Conservation (phyloP, 2,329 filamentous ascomycete genomes). For the Pleomassaria siparia region DNA sequence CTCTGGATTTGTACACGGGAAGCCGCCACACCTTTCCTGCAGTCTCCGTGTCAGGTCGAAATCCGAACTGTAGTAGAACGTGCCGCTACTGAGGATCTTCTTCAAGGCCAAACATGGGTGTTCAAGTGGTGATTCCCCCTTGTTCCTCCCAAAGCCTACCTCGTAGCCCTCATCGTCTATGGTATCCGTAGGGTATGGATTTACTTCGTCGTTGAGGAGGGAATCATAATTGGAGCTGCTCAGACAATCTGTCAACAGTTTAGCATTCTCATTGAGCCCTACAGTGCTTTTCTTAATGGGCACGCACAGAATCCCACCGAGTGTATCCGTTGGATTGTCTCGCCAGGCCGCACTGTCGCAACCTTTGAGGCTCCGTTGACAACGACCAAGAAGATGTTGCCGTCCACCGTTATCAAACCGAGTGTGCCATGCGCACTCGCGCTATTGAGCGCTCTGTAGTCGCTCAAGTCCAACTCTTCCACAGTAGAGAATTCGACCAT, state of each 20-base stretch:
- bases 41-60: constrained; percentile 94
- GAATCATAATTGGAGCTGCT: constrained; percentile 86
- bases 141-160: constrained; percentile 55
- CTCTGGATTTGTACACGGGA: not conserved
- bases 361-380: constrained; percentile 78
- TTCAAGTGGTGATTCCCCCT: constrained; percentile 71
- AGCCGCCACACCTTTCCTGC: constrained; percentile 70
- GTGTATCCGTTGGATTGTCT: constrained; percentile 85
- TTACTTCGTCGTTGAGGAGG: constrained; percentile 61
- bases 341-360: constrained; percentile 80
- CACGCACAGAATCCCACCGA: constrained; percentile 75
- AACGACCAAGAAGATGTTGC: constrained; percentile 88
- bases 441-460: constrained; percentile 75
- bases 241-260: constrained; percentile 66
- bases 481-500: constrained; percentile 82
- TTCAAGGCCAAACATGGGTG: constrained; percentile 89
- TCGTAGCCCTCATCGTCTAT: constrained; percentile 57
- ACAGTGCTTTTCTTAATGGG: not conserved
- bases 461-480: constrained; percentile 66
- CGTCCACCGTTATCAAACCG: constrained; percentile 79
- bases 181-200: constrained; percentile 56
- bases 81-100: constrained; percentile 89
- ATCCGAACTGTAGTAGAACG: constrained; percentile 98
- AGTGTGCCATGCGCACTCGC: constrained; percentile 81
- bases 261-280: not conserved